A percentile compares a stretch with the other conserved stretches of the same genome.
Evolutionary conservation across 352 stramenopile genomes (phyloP).

Genomic region (Phytopythium oedochilum): DNA sequence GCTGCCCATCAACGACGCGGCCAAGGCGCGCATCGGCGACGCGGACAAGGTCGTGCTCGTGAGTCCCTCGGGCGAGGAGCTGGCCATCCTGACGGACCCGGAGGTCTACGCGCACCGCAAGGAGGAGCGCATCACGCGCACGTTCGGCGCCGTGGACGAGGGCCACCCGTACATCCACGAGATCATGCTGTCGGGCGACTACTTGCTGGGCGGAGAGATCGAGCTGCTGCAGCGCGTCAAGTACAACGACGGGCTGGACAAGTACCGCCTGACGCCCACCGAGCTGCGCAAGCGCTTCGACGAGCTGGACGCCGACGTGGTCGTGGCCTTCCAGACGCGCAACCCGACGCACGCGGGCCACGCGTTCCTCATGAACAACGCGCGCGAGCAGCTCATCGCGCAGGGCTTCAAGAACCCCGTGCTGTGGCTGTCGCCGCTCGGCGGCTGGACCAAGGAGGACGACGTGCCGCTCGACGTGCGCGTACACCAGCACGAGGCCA

Average conservation of each 20-base stretch:
- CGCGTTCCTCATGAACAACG: constrained; percentile 97
- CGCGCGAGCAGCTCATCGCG: constrained; percentile 91
- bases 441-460: constrained; percentile 98
- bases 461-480: constrained; percentile 97
- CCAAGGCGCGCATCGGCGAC: constrained; percentile 88
- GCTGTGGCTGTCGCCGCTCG: constrained; percentile 96
- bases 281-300: constrained; percentile 95
- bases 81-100: constrained; percentile 92
- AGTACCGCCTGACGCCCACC: constrained; percentile 93
- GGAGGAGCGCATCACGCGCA: constrained; percentile 97
- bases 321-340: constrained; percentile 97
- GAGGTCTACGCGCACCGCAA: constrained; percentile 97
- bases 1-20: constrained; percentile 90
- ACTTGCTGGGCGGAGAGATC: constrained; percentile 95
- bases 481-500: constrained; percentile 95
- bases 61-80: constrained; percentile 90
- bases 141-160: constrained; percentile 95
- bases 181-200: constrained; percentile 95
- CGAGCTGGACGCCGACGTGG: constrained; percentile 93
- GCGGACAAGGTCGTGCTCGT: constrained; percentile 89
- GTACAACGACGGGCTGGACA: constrained; percentile 97
- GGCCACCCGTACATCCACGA: constrained; percentile 96
- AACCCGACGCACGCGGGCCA: constrained; percentile 98
- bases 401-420: constrained; percentile 96
- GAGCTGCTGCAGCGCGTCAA: constrained; percentile 93